Base-by-base conservation (phyloP, 495 filamentous ascomycete species). In the Lichina pygmaea region DNA sequence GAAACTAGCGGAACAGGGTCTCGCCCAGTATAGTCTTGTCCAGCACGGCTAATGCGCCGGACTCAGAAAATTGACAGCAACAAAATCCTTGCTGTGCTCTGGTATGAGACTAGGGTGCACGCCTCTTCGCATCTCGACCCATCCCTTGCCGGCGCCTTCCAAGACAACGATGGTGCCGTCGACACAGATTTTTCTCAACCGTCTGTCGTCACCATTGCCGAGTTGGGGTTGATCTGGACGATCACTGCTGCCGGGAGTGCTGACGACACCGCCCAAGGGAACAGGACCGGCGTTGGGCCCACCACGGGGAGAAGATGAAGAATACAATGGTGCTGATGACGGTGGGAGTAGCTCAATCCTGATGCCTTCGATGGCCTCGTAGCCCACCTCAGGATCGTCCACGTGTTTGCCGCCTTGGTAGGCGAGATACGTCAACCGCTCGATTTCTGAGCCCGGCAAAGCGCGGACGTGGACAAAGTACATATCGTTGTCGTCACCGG, bases 141-240 rank as follows among this genome's bases (percentile, higher is more conserved):
- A 78, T 7, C 24, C 24, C 24, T 24, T 24, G 24, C 86, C 85
- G 0, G 67, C 72, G 48, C 66, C 51, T 41, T 74, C 73, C 13
- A 93, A 55, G 46, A 66, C 67, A 8, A 92, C 68, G 50, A 92
- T 86, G 47, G 75, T 79, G 10, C 86, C 86, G 61, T 95, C 86
- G 17, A 95, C 62, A 54, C 86, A 95, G 2, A 91, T 70, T 49
- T 82, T 71, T 47, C 85, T 62, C 84, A 83, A 93, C 49, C 71
- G 63, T 70, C 54, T 43, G 42, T 78, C 71, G 33, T 55, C 63
- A 41, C 73, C 64, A 11, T 41, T n/a, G 32, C 54, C 48, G 51
- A 86, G 77, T 8, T 65, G 47, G n/a, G 8, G 34, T n/a, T 38
- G 8, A 8, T 38, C n/a, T n/a, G n/a, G n/a, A n/a, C 24, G 2